Evolutionary conservation across 148 eudicot genomes (phyloP), one percentile per base, ranked within the genome.

Genomic region (Camellia lanceoleosa): DNA sequence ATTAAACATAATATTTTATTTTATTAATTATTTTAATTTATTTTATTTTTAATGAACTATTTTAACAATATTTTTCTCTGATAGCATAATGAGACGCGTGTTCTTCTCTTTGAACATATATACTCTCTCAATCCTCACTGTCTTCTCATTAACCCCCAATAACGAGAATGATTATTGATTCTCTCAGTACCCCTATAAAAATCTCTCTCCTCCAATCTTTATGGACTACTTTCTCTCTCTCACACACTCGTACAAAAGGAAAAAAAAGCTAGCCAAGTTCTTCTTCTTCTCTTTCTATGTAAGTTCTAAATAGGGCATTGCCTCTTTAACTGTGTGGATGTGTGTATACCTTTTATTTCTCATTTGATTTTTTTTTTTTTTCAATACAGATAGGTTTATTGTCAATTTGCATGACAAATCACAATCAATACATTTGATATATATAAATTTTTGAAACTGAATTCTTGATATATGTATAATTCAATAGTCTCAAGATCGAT

Each of bases 1-100:
- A 30, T 30, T 30, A 30, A 30, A 30, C 1, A 30, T 30, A 30
- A 30, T 30, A 30, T 30, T 1, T 1, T 30, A 30, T 30, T 30
- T 30, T 30, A 30, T 30, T 30, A 30, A 30, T 30, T 30, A 30
- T 30, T 30, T 30, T 30, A 30, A 30, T 30, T 30, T 30, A 30
- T 30, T 30, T 30, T 30, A 30, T 30, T 30, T 30, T 30, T 30
- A 30, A 30, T 30, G 38, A 30, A 30, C 38, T 30, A 30, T 30
- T 30, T 30, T 30, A 30, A 30, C 38, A 30, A 23, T 23, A 0
- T 11, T 47, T 66, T 52, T 81, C 41, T 74, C 59, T 75, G 83
- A 81, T 75, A 5, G 51, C 61, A 67, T 19, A 47, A 14, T 38
- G 83, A 67, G 74, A 75, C 55, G 74, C 83, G 79, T 81, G 74